A percentile compares a stretch with the other conserved stretches of the same genome.
These are phyloP conservation scores for Albugo candida DNA, from an alignment of 352 stramenopile species.

Conservation along the genomic window DNA sequence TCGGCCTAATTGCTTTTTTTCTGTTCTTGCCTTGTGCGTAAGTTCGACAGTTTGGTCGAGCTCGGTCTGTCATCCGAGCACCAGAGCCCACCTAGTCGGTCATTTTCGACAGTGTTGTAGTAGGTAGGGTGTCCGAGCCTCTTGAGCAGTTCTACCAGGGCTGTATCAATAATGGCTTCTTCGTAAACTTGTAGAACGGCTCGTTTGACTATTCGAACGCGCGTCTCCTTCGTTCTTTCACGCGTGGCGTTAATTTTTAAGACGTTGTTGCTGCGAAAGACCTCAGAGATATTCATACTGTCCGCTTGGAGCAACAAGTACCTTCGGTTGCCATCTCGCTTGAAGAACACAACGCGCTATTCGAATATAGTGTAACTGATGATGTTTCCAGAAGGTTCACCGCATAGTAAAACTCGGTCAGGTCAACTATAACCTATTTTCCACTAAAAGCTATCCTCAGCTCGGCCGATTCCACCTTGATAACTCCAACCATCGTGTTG, in stretches of 20 bases:
- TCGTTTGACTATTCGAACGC: neutral
- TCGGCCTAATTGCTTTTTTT: neutral
- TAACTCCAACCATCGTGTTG: no score
- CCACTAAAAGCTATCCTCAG: no score
- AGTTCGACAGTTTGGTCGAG: neutral
- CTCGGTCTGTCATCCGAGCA: neutral
- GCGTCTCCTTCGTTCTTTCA: no score
- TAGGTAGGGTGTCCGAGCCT: constrained; percentile 2
- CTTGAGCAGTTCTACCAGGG: neutral
- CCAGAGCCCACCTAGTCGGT: neutral
- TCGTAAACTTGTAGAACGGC: no score
- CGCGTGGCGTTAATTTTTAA: no score
- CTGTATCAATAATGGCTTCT: neutral
- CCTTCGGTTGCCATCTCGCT: neutral
- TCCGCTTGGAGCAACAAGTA: no score
- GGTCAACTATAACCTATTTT: neutral
- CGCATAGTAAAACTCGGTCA: neutral
- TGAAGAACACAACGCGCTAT: neutral
- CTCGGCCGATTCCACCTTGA: no score
- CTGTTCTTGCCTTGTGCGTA: neutral
- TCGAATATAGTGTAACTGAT: neutral
- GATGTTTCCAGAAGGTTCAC: neutral
- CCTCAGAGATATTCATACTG: no score
- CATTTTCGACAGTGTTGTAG: constrained; percentile 1
- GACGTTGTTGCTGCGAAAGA: no score